Base-by-base conservation (phyloP, 2,329 filamentous ascomycete genomes). In the Dothiorella sarmentorum region DNA sequence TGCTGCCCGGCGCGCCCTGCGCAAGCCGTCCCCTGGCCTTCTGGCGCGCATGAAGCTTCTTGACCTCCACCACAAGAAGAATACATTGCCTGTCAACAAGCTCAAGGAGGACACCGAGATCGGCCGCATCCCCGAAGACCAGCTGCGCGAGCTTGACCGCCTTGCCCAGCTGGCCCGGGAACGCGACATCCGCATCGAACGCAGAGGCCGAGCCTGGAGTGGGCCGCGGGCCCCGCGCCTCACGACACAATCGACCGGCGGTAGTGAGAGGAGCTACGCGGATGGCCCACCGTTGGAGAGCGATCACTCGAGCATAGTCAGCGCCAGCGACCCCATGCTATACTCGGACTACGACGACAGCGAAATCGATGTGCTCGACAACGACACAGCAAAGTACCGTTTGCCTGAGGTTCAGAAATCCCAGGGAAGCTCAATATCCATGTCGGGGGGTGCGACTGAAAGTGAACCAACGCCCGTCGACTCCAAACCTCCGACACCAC, bases 311-410 rank as follows among this genome's bases (percentile, higher is more conserved):
- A 78, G 75, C 62, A 71, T 78, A 65, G 71, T 79, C 56, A 78
- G 74, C 69, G 80, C 82, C 69, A 81, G 83, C 69, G 77, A 80
- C 66, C 77, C 79, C 63, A 76, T 85, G 57, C 75, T 86, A 80
- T 71, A 76, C 69, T 65, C 74, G 75, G 60, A 69, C 53, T 37
- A 47, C 42, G 56, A 59, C 27, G 45, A 52, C 45, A 59, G 56
- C 45, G 58, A 60, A 17, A 13, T 45, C 22, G 65, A 67, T 49
- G 58, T 61, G 49, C 61, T 85, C 71, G 81, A 82, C 63, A 85
- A 88, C 81, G 88, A 91, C 73, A 86, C 83, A 59, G 82, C 88
- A 69, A 90, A 91, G 72, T 91, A 90, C 69, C 82, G 85, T 43
- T 75, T 90, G 70, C 87, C 88, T 58, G 87, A 91, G 72, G 85